Evolutionary conservation across 2,329 filamentous ascomycete genomes (phyloP).

Genomic region (Purpureocillium takamizusanense): DNA sequence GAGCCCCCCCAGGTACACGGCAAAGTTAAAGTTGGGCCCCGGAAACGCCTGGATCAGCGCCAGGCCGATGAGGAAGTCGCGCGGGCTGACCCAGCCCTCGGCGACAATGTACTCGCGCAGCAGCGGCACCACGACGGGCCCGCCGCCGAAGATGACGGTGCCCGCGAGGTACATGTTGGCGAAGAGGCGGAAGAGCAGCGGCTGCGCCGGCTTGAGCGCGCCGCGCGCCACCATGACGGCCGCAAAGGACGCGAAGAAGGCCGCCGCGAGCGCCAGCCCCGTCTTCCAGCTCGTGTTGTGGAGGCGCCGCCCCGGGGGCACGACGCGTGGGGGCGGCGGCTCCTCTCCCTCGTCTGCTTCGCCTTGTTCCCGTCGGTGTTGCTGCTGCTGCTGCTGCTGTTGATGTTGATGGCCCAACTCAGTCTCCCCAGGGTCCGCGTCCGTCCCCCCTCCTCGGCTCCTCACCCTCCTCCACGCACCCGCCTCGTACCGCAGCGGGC

Average conservation of each 20-base stretch:
- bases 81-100: conserved; percentile 59
- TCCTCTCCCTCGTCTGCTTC: conserved; percentile 11
- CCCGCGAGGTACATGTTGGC: conserved; percentile 67
- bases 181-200: conserved; percentile 52
- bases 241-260: conserved; percentile 49
- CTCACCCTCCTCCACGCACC: not conserved
- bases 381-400: no score
- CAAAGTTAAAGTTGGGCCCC: conserved; percentile 38
- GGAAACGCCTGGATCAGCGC: conserved; percentile 65
- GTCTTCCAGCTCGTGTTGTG: conserved; percentile 35
- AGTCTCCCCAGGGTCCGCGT: no score
- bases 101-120: conserved; percentile 54
- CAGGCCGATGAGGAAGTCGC: conserved; percentile 65
- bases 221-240: conserved; percentile 42
- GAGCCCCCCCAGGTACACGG: conserved; percentile 46
- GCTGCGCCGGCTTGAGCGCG: conserved; percentile 21
- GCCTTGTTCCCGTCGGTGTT: not conserved
- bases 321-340: conserved; percentile 15
- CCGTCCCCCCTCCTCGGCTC: no score
- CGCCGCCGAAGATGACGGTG: conserved; percentile 58
- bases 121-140: conserved; percentile 56
- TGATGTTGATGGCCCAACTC: no score
- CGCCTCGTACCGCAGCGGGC: conserved; percentile 7
- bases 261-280: conserved; percentile 29
- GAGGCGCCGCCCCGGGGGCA: no score